Base-by-base conservation (phyloP, 2,329 filamentous ascomycete species). In the Colletotrichum sp. region DNA sequence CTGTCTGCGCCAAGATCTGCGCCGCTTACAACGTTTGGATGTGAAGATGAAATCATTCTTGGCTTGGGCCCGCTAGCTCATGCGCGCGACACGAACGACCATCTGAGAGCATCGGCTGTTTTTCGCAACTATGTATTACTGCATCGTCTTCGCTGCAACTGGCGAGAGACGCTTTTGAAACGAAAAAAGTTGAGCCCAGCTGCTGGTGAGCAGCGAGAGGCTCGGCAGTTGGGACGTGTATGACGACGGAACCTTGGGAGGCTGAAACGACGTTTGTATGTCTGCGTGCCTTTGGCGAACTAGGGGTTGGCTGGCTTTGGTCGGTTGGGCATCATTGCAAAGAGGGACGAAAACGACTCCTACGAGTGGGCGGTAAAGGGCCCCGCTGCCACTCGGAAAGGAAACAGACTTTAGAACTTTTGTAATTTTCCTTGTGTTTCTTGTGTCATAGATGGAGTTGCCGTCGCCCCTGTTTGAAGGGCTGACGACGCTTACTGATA, bases 211-310 rank as follows among this genome's bases (percentile, higher is more conserved):
- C 70, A 63, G 70, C 49, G 12, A 63, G 21, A 28, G 72, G 71
- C 66, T 67, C 66, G 57, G 49, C 71, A 75, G 71, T 64, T 71
- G 74, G 39, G 74, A 76, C 71, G 74, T 76, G 72, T 75, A 77
- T 77, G 76, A 77, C 76, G 76, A 75, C 63, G 49, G 32, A 69
- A 72, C 59, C 57, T 30, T 69, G 73, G 76, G 76, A 72, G 74
- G 76, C 73, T 73, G 69, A 76, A 30, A 63, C 69, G 76, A 77
- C 76, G 69, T 73, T 76, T 76, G 52, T 72, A 76, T 76, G 73
- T 76, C 73, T 76, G 76, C 60, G 67, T 76, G 65, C 73, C 73
- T 77, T 71, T 76, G 63, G 75, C 68, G 76, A 72, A 76, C 64
- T 77, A 34, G 60, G 72, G 68, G 71, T 52, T 72, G 64, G 69